Evolutionary conservation across 345 rosid genomes (phyloP), one percentile per base, ranked within the genome.

Genomic region (Gossypium australe): DNA sequence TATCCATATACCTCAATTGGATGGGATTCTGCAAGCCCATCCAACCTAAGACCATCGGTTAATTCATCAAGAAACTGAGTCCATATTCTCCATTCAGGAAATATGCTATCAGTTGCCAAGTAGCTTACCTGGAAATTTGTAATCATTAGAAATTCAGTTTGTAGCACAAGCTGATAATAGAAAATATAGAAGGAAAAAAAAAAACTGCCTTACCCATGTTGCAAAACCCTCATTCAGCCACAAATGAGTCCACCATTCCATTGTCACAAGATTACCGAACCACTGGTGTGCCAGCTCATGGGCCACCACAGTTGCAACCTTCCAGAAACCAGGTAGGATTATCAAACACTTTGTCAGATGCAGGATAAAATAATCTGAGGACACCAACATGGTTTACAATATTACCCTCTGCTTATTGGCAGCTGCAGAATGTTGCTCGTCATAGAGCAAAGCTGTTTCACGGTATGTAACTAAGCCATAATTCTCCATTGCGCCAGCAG

Each of bases 401-500:
- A 58, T 68, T 86, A 95, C 99, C 89, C 97, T 84, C 82, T 93
- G 99, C 81, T 95, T 95, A 89, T 93, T 93, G 78, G 93, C 84
- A 79, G 99, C 99, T 78, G 99, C 97, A 74, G 99, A 95, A 87
- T 93, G 93, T 79, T 86, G 89, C 53, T 93, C 97, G 67, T 95
- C 99, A 79, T 87, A 91, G 62, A 95, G 97, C 86, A 95, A 83
- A 75, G 90, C 93, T 14, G 92, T 90, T 82, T 95, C 99, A 56
- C 98, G 94, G 80, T 90, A 95, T 41, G 99, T 93, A 64, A 95
- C 98, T 78, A 95, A 86, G 61, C 99, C 99, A 83, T 91, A 95
- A 80, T 95, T 95, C 88, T 95, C 99, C 99, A 95, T 95, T 74
- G 99, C 99, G 65, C 99, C 98, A 78, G 92, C 90, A 84, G 99